These are phyloP conservation scores for Begonia loranthoides DNA, from an alignment of 306 rosid genomes.

Conservation along the genomic window DNA sequence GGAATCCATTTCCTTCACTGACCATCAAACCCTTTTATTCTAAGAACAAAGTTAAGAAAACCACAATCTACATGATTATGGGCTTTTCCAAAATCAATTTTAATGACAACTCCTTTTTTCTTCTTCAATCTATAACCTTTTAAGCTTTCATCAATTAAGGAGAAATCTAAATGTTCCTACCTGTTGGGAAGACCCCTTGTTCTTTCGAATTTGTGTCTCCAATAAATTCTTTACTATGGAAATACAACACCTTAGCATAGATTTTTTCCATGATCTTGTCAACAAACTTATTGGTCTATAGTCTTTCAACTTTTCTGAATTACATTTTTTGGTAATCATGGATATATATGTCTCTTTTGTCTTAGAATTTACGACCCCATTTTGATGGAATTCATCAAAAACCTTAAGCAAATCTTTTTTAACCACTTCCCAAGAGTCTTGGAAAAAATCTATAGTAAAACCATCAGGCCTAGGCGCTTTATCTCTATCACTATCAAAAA, in stretches of 20 bases:
- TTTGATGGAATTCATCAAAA: background rate
- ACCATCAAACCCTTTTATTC: too few relatives aligned
- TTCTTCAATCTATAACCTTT: background rate
- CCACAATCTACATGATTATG: too few relatives aligned
- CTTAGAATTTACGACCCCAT: too few relatives aligned
- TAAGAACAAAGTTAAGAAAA: too few relatives aligned
- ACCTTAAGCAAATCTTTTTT: background rate
- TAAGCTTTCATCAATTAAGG: background rate
- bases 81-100: background rate
- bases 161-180: background rate
- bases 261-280: background rate
- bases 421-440: background rate
- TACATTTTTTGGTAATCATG: background rate
- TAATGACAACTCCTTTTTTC: background rate
- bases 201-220: background rate
- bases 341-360: background rate
- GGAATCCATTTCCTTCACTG: too few relatives aligned
- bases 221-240: too few relatives aligned
- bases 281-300: background rate
- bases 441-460: background rate
- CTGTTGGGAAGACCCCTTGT: background rate
- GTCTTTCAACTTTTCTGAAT: background rate
- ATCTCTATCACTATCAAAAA: background rate
- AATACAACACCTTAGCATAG: background rate
- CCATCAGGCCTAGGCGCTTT: background rate